phyloP scores from a whole-genome alignment of 1,139 yeast species.

The Scheffersomyces segobiensis region DNA sequence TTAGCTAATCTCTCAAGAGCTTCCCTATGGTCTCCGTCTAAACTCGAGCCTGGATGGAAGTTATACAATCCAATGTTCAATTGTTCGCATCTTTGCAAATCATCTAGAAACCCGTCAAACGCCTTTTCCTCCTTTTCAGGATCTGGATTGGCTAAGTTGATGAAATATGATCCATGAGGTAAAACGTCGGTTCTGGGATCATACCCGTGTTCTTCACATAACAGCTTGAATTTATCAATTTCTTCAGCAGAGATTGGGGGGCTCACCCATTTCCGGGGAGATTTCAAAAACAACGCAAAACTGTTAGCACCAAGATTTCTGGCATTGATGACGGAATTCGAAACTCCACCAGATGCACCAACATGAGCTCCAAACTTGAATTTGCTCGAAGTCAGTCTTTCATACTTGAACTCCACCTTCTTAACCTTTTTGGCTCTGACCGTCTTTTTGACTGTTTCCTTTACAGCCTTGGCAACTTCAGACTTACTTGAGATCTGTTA shows the following conservation, averaged over 20 bases:
- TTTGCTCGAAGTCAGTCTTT: slow-evolving; percentile 20
- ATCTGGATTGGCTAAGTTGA: slow-evolving; percentile 91
- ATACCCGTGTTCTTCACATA: slow-evolving; percentile 64
- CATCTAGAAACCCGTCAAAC: slow-evolving; percentile 80
- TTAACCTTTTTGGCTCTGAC: slow-evolving; percentile 4
- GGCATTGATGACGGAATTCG: slow-evolving; percentile 76
- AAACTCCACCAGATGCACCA: slow-evolving; percentile 69
- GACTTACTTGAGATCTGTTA: background rate
- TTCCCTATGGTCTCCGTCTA: slow-evolving; percentile 66
- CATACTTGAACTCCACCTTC: slow-evolving; percentile 12
- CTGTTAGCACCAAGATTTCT: slow-evolving; percentile 77
- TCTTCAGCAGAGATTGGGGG: slow-evolving; percentile 74
- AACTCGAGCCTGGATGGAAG: slow-evolving; percentile 92
- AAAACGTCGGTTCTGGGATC: slow-evolving; percentile 75
- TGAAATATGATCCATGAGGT: slow-evolving; percentile 94
- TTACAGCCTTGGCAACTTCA: slow-evolving; percentile 1
- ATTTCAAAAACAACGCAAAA: slow-evolving; percentile 87
- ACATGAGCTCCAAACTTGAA: slow-evolving; percentile 83
- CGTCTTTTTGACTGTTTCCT: slow-evolving; percentile 1
- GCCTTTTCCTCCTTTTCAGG: slow-evolving; percentile 75
- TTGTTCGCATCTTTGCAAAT: slow-evolving; percentile 80
- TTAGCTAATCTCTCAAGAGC: slow-evolving; percentile 71
- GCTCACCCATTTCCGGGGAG: slow-evolving; percentile 89
- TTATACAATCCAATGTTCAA: slow-evolving; percentile 84
- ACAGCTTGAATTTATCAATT: slow-evolving; percentile 58